Base-by-base conservation (phyloP, 2,329 filamentous ascomycete species). In the Raffaelea albimanens region DNA sequence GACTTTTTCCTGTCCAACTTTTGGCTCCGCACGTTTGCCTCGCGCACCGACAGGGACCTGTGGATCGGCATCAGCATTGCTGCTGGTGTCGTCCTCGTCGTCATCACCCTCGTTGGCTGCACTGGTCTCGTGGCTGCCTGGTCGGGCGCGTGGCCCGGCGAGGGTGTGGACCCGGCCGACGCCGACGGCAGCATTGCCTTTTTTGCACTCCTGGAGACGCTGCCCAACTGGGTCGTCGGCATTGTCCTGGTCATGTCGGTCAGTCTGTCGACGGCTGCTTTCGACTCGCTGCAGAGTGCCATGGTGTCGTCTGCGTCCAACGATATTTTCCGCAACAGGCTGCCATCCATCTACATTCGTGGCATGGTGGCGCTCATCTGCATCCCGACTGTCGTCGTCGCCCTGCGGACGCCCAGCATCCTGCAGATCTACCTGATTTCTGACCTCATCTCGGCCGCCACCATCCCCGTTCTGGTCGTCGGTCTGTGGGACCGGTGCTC, bases 301-400 rank as follows among this genome's bases (percentile, higher is more conserved):
- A 89, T 93, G 82, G 83, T 91, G 8, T 87, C 83, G n/a, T 85
- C 84, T 0, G 84, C 82, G 14, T 88, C 83, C 55, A 91, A 91
- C 67, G 87, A 93, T 60, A 66, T 93, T 14, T 91, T 91, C 74
- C 81, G 86, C 57, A 93, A 93, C 72, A 78, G 76, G 50, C 77
- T 93, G 48, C 82, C 81, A 58, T 77, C 90, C 54, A 86, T 85
- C 78, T 76, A 72, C 62, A 83, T 91, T 55, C 82, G 87, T 42
- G 72, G 59, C 18, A 71, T 71, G 38, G 85, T 93, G 22, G 77
- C 91, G 1, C 60, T 85, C 16, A 58, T 90, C 62, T 89, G 89
- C 59, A 67, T 89, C 52, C 87, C 87, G 2, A 77, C 82, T 45
- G 76, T 90, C 13, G 77, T 87, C 22, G 73, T 91, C 42, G 86